Percentiles rank a stretch among this genome's conserved stretches.
Conservation (phyloP, 2,329 filamentous ascomycete species). For the Fusarium nisikadoi region DNA sequence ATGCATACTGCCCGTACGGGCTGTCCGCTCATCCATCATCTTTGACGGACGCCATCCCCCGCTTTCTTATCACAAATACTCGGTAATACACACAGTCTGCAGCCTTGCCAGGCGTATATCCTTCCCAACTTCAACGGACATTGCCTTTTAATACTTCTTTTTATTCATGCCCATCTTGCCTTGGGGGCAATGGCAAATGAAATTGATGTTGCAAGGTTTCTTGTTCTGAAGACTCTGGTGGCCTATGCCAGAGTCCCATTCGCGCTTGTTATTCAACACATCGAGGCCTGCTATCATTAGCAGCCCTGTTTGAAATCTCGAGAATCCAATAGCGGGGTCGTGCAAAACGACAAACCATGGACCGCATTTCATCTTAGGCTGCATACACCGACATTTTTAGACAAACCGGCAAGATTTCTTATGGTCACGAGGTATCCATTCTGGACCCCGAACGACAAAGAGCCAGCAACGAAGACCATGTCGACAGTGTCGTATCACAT, state of each 20-base stretch:
- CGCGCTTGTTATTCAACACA: constrained; percentile 8
- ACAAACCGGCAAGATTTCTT: constrained; percentile 31
- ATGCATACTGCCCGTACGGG: constrained; percentile 30
- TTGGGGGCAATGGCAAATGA: neutral
- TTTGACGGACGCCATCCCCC: constrained; percentile 37
- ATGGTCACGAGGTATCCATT: constrained; percentile 35
- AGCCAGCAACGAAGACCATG: constrained; percentile 22
- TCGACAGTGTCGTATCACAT: constrained; percentile 37
- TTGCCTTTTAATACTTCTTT: constrained; percentile 5
- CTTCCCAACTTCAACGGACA: constrained; percentile 6
- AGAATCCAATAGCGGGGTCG: constrained; percentile 34
- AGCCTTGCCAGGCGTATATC: constrained; percentile 41
- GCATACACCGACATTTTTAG: constrained; percentile 46
- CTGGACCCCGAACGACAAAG: constrained; percentile 21
- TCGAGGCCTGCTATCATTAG: constrained; percentile 1
- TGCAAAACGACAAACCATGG: constrained; percentile 16
- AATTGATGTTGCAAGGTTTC: neutral
- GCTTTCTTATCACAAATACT: constrained; percentile 38
- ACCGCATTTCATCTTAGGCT: constrained; percentile 8
- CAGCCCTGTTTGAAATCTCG: constrained; percentile 8
- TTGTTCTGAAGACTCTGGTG: neutral
- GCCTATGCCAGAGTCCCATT: constrained; percentile 15
- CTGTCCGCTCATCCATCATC: constrained; percentile 18
- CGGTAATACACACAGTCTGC: constrained; percentile 34
- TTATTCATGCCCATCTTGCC: neutral